Evolutionary conservation across 1,284 basidiomycete species (phyloP).

Genomic region (Afroboletus lepidellus): DNA sequence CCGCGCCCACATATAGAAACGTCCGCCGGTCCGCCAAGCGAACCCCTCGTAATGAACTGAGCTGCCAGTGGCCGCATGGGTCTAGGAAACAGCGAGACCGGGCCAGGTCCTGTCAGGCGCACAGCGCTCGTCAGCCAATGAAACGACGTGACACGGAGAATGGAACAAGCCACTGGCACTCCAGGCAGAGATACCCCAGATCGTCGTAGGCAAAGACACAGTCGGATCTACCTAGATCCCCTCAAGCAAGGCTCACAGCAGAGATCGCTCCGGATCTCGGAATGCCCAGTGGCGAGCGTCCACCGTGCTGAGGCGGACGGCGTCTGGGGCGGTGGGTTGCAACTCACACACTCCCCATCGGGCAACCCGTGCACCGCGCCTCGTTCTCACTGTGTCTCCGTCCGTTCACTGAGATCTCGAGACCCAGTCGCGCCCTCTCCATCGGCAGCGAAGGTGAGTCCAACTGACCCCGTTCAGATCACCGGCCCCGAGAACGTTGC

Average conservation of each 20-base stretch:
- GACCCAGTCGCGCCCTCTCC: conserved; percentile 2
- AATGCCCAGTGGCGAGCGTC: conserved; percentile 5
- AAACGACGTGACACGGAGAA: conserved; percentile 12
- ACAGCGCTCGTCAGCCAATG: not conserved
- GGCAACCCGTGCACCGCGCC: conserved; percentile 9
- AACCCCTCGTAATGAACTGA: conserved; percentile 27
- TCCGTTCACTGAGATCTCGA: not conserved
- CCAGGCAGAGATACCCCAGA: conserved; percentile 17
- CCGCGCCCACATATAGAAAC: conserved; percentile 13
- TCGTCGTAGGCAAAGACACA: conserved; percentile 8
- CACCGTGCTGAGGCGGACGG: conserved; percentile 10
- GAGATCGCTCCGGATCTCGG: conserved; percentile 24
- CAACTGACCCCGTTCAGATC: conserved; percentile 2
- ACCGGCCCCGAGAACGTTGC: conserved; percentile 21
- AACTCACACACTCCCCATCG: conserved; percentile 10
- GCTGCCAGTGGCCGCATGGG: conserved; percentile 14
- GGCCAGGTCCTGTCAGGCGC: conserved; percentile 3
- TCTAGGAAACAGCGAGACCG: not conserved
- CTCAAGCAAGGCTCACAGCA: conserved; percentile 9
- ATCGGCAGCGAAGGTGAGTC: conserved; percentile 13
- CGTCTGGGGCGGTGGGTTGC: conserved; percentile 14
- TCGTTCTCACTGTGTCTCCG: conserved; percentile 15
- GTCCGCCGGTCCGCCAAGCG: conserved; percentile 17
- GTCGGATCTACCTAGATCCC: conserved; percentile 28
- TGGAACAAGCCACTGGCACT: conserved; percentile 18